These are phyloP conservation scores for Rutidosis leptorrhynchoides DNA, from an alignment of 129 eudicot genomes.

Conservation along the genomic window DNA sequence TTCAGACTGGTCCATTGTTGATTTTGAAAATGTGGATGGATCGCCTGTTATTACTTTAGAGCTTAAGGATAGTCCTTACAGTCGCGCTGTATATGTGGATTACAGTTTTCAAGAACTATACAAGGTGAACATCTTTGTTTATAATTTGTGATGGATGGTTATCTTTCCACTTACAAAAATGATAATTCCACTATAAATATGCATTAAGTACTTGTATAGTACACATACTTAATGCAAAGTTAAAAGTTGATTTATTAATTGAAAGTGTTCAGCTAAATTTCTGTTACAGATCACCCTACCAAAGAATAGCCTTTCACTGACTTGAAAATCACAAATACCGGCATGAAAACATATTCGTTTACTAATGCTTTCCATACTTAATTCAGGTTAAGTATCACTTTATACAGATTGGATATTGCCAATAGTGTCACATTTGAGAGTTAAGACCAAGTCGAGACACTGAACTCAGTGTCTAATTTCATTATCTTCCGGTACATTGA, in stretches of 20 bases:
- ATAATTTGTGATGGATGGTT: background rate
- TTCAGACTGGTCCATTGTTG: conserved; percentile 63
- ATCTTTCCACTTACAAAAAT: too few relatives aligned
- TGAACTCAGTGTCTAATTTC: too few relatives aligned
- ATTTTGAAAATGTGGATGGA: conserved; percentile 71
- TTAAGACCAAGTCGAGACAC: too few relatives aligned
- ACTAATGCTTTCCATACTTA: conserved; percentile 92
- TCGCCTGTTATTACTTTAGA: conserved; percentile 74
- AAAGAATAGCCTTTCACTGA: conserved; percentile 78
- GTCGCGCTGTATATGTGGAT: conserved; percentile 97
- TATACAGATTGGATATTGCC: background rate
- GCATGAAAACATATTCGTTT: conserved; percentile 63
- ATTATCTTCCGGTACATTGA: too few relatives aligned
- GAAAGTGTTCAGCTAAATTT: conserved; percentile 10
- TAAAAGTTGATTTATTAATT: too few relatives aligned
- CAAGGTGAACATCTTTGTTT: conserved; percentile 48
- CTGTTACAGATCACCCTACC: conserved; percentile 73
- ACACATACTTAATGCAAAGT: too few relatives aligned
- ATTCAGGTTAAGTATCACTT: conserved; percentile 61
- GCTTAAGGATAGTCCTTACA: conserved; percentile 73
- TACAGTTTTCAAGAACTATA: conserved; percentile 80
- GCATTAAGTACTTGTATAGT: too few relatives aligned
- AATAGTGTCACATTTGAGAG: background rate
- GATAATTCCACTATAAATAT: too few relatives aligned
- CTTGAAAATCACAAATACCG: conserved; percentile 67